Base-by-base conservation (phyloP, 2,329 filamentous ascomycete genomes). In the Calonectria pauciramosa region DNA sequence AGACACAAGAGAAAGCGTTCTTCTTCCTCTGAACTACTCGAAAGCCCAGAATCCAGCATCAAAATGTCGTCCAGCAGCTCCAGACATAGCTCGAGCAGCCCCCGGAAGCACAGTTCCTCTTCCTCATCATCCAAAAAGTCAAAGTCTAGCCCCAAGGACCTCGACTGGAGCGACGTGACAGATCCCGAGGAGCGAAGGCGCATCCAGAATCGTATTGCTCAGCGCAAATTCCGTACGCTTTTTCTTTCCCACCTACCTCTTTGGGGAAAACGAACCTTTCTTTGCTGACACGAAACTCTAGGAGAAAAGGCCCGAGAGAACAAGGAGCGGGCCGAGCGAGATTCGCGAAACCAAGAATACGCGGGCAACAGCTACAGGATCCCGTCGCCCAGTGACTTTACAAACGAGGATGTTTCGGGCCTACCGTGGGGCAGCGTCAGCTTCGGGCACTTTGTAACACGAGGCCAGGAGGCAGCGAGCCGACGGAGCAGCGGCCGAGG, bases 151-250 rank as follows among this genome's bases (percentile, higher is more conserved):
- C 64, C 83, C 28, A 89, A 88, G 76, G 86, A 86, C 3, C 89
- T 94, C 76, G 91, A 95, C 85, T 96, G 94, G 94, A 88, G 90
- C 34, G 90, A 93, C 0, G 89, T 95, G 54, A 90, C 90, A 9
- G 93, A 95, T 78, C 93, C 93, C 0, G 92, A 92, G 74, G 93
- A 95, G 85, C 89, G 94, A 81, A 88, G 94, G 76, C 92, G 93
- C 74, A 93, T 95, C 66, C 94, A 96, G 83, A 96, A 96, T 82
- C 90, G 93, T 69, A 90, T 95, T 75, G 94, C 94, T 2, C 94
- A 95, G 81, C 89, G 94, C 78, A 95, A 95, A 80, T 95, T 95
- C 79, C 90, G 94, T 95, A 89, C 81, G 93, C 80, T 18, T 8
- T 51, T 23, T 4, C 26, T 28, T 6, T 2, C 3, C 16, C 34